phyloP scores from a whole-genome alignment of 108 stramenopile species.

The Schizochytrium sp. region DNA sequence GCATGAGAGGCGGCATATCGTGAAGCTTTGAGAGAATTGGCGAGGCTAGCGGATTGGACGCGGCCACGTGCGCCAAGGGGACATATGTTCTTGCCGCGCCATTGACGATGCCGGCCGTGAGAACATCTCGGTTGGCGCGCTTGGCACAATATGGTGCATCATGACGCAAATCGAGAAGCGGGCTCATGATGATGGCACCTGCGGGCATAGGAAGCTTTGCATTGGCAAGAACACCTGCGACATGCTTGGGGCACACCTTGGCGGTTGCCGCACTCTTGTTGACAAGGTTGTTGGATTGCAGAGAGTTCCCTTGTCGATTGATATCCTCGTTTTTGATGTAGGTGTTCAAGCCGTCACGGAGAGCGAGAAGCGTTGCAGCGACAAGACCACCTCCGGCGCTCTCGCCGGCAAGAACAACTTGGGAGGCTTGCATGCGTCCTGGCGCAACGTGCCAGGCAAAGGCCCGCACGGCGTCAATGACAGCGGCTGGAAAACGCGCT shows the following conservation, averaged over 20 bases:
- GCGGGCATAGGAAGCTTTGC: neutral
- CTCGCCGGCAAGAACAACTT: neutral
- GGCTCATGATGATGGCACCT: neutral
- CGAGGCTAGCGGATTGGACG: neutral
- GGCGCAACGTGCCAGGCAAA: neutral
- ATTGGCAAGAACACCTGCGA: neutral
- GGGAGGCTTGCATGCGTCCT: neutral
- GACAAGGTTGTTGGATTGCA: too few relatives aligned
- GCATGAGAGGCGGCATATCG: neutral
- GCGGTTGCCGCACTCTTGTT: neutral
- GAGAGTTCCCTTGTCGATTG: too few relatives aligned
- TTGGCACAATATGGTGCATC: neutral
- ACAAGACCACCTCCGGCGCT: neutral
- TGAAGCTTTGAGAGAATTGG: neutral
- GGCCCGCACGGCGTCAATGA: neutral
- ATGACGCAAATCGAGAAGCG: neutral
- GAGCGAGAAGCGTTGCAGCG: neutral
- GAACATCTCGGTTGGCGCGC: neutral
- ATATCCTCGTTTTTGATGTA: neutral
- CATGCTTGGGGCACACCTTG: neutral
- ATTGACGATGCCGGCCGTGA: neutral
- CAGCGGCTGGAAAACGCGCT: neutral
- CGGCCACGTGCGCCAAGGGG: neutral
- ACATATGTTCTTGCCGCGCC: neutral
- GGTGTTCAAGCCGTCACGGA: neutral